These are phyloP conservation scores for Sphagnum tenellum DNA, from an alignment of 225 moss, liverwort and hornwort species.

Conservation along the genomic window DNA sequence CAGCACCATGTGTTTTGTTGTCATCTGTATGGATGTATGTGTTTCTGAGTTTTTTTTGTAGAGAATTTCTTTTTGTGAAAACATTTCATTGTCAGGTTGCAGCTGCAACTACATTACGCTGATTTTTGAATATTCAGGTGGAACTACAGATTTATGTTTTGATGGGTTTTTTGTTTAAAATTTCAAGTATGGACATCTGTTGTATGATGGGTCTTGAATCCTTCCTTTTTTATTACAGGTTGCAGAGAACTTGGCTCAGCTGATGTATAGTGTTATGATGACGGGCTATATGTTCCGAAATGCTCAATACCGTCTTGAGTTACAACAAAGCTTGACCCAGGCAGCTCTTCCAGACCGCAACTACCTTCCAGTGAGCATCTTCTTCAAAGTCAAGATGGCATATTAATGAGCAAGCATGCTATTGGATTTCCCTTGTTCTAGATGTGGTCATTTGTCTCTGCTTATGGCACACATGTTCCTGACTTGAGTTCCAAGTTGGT, in stretches of 20 bases:
- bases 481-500: too few relatives aligned
- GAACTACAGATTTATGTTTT: neutral
- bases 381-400: too few relatives aligned
- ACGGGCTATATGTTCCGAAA: constrained; percentile 97
- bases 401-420: too few relatives aligned
- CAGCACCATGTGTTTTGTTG: neutral
- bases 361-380: constrained; percentile 15
- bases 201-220: constrained; percentile 1
- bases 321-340: constrained; percentile 78
- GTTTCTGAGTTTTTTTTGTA: neutral
- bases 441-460: too few relatives aligned
- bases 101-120: too few relatives aligned
- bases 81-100: neutral
- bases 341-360: constrained; percentile 66
- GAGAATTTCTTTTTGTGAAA: too few relatives aligned
- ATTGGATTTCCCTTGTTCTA: too few relatives aligned
- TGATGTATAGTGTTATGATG: constrained; percentile 99
- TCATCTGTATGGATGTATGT: too few relatives aligned
- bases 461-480: too few relatives aligned
- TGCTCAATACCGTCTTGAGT: constrained; percentile 81
- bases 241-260: constrained; percentile 90
- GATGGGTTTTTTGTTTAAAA: neutral
- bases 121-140: too few relatives aligned
- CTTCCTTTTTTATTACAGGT: constrained; percentile 29
- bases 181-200: neutral